Percentiles rank a stretch among this genome's conserved stretches.
phyloP scores from a whole-genome alignment of 495 filamentous ascomycete species.

The Aspergillus heteromorphus region DNA sequence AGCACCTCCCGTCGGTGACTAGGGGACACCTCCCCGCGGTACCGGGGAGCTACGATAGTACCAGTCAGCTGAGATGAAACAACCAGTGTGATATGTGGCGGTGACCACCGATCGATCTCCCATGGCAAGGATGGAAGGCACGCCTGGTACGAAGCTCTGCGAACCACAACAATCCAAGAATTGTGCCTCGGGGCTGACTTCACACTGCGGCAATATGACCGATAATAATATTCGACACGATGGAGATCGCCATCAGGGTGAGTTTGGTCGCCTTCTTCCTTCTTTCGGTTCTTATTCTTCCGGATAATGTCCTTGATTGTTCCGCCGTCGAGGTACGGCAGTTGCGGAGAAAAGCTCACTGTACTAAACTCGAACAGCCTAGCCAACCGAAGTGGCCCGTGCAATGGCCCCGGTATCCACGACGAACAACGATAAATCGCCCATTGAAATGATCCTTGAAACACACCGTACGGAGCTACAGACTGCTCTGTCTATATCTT shows the following conservation, averaged over 20 bases:
- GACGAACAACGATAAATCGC: background rate
- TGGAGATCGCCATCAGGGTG: background rate
- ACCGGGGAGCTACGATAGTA: slow-evolving; percentile 1
- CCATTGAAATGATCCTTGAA: background rate
- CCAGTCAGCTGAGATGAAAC: slow-evolving; percentile 5
- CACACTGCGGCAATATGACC: background rate
- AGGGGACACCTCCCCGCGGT: background rate
- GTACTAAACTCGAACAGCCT: background rate
- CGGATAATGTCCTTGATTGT: background rate
- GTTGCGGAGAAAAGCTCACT: background rate
- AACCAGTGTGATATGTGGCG: slow-evolving; percentile 1
- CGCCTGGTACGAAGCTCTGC: background rate
- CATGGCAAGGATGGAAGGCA: background rate
- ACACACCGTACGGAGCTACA: background rate
- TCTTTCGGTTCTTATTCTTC: background rate
- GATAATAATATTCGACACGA: background rate
- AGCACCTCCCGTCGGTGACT: slow-evolving; percentile 1
- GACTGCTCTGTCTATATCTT: background rate
- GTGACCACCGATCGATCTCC: background rate
- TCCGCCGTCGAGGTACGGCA: background rate
- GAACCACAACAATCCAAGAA: background rate
- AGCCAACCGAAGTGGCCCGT: background rate
- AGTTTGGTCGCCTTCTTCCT: background rate
- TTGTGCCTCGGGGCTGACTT: background rate
- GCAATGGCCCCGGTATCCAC: background rate